Base-by-base conservation (phyloP, 2,329 filamentous ascomycete genomes). In the Colletotrichum sojae region DNA sequence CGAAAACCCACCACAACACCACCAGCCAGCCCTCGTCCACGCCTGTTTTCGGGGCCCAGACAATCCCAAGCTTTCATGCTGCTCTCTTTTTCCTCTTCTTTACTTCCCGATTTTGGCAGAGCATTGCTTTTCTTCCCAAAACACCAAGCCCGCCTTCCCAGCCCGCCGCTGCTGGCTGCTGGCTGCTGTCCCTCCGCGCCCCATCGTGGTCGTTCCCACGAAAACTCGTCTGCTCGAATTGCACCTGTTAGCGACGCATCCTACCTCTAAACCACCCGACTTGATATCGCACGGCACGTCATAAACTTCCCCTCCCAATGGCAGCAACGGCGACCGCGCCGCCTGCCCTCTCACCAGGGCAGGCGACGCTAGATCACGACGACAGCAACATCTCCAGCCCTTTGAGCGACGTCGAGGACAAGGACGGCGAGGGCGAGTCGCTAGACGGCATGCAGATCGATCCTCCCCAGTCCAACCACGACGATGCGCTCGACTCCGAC, bases 401-500 rank as follows among this genome's bases (percentile, higher is more conserved):
- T 76, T 86, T 98, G 74, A 98, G 94, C 83, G 95, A 98, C 75
- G 93, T 97, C 65, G 94, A 95, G 76, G 93, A 97, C 75, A 89
- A 89, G 75, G 91, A 93, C 71, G 87, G 85, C 51, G 91, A 93
- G 59, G 90, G 92, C 71, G 91, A 92, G 57, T 89, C 89, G 57
- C 85, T 88, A 71, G 91, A 92, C 61, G 88, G 88, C 70, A 86
- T 88, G 79, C 82, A 83, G 70, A 79, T 85, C 54, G 81, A 77
- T 20, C 71, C 72, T 51, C 72, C 63, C 45, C 73, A 53, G 27
- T 63, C 74, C 10, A 70, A 73, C 57, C 60, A 63, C 40, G 69
- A 71, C 27, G 67, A 66, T 48, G 81, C 80, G 52, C 80, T 78
- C 36, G 81, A 84, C 73, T 85, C 85, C 9, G 84, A 86, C 73